These are phyloP conservation scores for Paraphoma chrysanthemicola DNA, from an alignment of 2,329 filamentous ascomycete genomes.

Conservation along the genomic window DNA sequence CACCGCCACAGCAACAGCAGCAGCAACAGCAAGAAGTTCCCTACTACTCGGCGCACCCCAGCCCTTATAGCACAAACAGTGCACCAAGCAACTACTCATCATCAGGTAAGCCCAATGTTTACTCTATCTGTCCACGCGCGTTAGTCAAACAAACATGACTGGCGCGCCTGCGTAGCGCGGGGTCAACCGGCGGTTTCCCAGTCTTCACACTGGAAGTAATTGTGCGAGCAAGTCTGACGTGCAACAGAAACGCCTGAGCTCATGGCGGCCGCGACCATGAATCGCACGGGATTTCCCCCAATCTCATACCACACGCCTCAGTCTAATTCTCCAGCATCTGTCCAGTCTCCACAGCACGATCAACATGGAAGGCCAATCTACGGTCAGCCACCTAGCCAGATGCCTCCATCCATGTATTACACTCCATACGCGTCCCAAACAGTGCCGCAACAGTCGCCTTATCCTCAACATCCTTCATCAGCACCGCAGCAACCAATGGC, in stretches of 20 bases:
- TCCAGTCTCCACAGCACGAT: constrained; percentile 90
- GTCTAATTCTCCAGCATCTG: constrained; percentile 91
- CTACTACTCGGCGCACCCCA: constrained; percentile 80
- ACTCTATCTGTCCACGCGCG: constrained; percentile 5
- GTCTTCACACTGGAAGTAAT: neutral
- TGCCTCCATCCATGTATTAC: constrained; percentile 86
- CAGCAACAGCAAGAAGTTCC: constrained; percentile 71
- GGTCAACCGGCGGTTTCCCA: neutral
- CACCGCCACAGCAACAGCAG: constrained; percentile 67
- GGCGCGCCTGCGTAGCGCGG: constrained; percentile 10
- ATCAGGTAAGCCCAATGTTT: constrained; percentile 55
- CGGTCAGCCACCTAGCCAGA: constrained; percentile 76
- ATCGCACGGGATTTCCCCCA: constrained; percentile 75
- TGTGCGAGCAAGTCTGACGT: constrained; percentile 54
- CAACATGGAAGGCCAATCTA: constrained; percentile 85
- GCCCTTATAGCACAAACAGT: constrained; percentile 83
- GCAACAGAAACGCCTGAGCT: constrained; percentile 75
- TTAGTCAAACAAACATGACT: constrained; percentile 13
- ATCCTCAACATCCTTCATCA: constrained; percentile 62
- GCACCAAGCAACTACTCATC: constrained; percentile 84
- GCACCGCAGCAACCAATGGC: constrained; percentile 64
- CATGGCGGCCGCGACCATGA: constrained; percentile 73
- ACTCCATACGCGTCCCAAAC: constrained; percentile 56
- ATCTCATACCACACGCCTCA: constrained; percentile 91
- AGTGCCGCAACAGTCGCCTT: constrained; percentile 63